Percentiles rank a stretch among this genome's conserved stretches.
These are phyloP conservation scores for Erucastrum elatum DNA, from an alignment of 345 rosid species.

Conservation along the genomic window DNA sequence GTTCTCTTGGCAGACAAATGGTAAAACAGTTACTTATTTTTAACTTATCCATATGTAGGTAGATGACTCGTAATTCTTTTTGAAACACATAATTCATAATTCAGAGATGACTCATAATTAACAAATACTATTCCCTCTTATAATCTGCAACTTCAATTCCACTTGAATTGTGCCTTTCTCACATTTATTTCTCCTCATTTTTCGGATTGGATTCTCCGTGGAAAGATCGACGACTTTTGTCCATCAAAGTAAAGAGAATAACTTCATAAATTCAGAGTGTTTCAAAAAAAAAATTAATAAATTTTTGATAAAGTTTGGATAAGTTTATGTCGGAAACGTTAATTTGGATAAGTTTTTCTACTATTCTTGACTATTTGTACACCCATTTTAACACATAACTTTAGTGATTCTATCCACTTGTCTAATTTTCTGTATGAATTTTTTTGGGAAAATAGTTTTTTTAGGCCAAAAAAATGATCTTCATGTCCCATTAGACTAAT, in stretches of 20 bases:
- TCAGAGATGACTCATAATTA: not conserved
- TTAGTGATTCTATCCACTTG: not conserved
- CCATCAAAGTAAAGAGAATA: not conserved
- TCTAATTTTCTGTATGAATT: not conserved
- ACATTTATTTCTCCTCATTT: slow-evolving; percentile 21
- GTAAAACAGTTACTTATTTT: not conserved
- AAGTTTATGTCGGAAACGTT: not conserved
- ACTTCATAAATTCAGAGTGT: not conserved
- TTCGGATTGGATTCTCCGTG: not conserved
- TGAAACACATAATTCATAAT: too few species aligned
- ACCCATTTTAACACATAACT: slow-evolving; percentile 1
- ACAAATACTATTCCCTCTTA: not conserved
- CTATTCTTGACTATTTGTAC: slow-evolving; percentile 14
- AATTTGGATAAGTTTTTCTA: slow-evolving; percentile 26
- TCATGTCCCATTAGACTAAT: too few species aligned
- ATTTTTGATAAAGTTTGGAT: slow-evolving; percentile 15
- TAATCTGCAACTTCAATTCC: slow-evolving; percentile 1
- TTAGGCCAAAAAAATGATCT: too few species aligned
- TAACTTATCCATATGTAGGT: slow-evolving; percentile 10
- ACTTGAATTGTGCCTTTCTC: slow-evolving; percentile 21
- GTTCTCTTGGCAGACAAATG: not conserved
- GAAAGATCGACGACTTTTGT: slow-evolving; percentile 12
- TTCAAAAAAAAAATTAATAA: not conserved
- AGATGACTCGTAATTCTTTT: not conserved
- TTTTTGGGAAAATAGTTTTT: too few species aligned